Evolutionary conservation across 441 rosid species (phyloP).

Genomic region (Erysimum pusillum): DNA sequence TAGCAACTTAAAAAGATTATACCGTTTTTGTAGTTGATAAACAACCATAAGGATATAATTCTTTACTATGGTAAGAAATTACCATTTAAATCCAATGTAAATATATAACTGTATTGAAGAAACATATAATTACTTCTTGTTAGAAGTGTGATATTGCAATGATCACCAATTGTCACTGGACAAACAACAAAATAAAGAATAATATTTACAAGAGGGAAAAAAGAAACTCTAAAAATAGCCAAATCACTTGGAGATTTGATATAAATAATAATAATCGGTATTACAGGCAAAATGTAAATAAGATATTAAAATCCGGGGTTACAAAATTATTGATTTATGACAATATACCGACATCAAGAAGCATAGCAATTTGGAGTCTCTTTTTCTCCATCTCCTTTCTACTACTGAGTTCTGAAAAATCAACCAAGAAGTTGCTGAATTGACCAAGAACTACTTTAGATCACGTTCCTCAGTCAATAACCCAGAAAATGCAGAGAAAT

Average conservation of each 20-base stretch:
- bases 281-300: not conserved
- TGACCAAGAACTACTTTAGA: constrained; percentile 15
- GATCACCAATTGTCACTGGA: too few species aligned
- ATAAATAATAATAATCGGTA: not conserved
- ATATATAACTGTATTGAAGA: too few species aligned
- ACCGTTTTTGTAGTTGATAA: too few species aligned
- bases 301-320: not conserved
- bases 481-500: not conserved
- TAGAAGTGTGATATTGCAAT: too few species aligned
- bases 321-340: constrained; percentile 26
- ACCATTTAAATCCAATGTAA: too few species aligned
- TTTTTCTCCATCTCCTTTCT: not conserved
- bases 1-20: too few species aligned
- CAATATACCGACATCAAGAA: constrained; percentile 25
- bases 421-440: constrained; percentile 29
- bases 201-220: too few species aligned
- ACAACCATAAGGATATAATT: too few species aligned
- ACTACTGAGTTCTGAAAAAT: constrained; percentile 26
- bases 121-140: too few species aligned
- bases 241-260: not conserved
- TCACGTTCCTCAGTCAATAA: constrained; percentile 23
- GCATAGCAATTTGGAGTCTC: not conserved
- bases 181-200: too few species aligned
- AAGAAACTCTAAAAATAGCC: too few species aligned
- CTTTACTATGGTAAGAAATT: too few species aligned